phyloP scores from a whole-genome alignment of 2,329 filamentous ascomycete species.

The Aspergillus calidoustus region DNA sequence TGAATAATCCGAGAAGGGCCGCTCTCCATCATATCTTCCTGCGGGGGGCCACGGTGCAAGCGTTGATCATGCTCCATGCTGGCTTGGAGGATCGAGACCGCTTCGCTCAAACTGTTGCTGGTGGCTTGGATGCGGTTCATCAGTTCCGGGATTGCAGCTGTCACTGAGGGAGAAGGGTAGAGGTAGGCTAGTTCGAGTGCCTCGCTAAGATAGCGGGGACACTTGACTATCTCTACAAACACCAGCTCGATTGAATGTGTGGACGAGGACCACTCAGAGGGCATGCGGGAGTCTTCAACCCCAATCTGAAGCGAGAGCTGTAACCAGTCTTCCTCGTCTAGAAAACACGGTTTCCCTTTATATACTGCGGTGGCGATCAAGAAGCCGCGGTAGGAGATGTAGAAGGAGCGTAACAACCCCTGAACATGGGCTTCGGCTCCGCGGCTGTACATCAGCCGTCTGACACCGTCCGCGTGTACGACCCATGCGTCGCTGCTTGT shows the following conservation, averaged over 20 bases:
- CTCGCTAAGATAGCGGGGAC: slow-evolving; percentile 34
- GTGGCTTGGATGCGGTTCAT: slow-evolving; percentile 4
- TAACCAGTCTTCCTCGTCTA: slow-evolving; percentile 41
- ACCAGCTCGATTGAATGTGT: slow-evolving; percentile 14
- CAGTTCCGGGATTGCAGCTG: slow-evolving; percentile 11
- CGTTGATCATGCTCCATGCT: slow-evolving; percentile 7
- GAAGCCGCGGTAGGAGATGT: slow-evolving; percentile 44
- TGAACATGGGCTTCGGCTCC: slow-evolving; percentile 34
- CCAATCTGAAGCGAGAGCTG: slow-evolving; percentile 30
- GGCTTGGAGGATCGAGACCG: slow-evolving; percentile 1
- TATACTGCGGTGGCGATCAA: slow-evolving; percentile 41
- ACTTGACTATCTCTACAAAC: slow-evolving; percentile 35
- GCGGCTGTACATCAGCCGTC: slow-evolving; percentile 40
- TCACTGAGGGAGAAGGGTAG: slow-evolving; percentile 2
- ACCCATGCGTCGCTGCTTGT: slow-evolving; percentile 43
- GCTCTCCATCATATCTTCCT: neutral
- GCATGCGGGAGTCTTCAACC: slow-evolving; percentile 27
- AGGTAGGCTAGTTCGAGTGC: slow-evolving; percentile 12
- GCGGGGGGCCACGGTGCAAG: neutral
- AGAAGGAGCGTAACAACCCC: slow-evolving; percentile 42
- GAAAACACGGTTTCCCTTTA: slow-evolving; percentile 40
- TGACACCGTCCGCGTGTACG: slow-evolving; percentile 42
- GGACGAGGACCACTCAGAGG: slow-evolving; percentile 14
- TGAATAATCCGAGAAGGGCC: slow-evolving; percentile 30
- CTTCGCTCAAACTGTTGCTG: neutral